These are phyloP conservation scores for Nicotiana otophora DNA, from an alignment of 257 asterid species.

Conservation along the genomic window DNA sequence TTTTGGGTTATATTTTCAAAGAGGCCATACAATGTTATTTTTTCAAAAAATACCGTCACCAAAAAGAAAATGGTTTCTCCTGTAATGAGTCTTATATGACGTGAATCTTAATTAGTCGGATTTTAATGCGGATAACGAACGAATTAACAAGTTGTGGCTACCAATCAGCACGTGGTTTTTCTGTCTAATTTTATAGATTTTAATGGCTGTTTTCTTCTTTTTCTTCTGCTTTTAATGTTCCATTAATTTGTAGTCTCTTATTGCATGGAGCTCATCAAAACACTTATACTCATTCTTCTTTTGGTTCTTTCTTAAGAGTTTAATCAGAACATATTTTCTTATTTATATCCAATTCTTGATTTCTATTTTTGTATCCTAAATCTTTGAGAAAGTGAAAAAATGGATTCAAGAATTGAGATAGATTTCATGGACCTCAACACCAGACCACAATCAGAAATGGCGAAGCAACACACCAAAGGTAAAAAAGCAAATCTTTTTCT, in stretches of 20 bases:
- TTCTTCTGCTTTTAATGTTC: background rate
- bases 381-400: background rate
- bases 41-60: too few species aligned
- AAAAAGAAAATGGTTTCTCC: too few species aligned
- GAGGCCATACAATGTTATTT: too few species aligned
- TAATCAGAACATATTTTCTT: background rate
- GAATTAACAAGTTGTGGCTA: background rate
- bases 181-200: background rate
- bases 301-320: background rate
- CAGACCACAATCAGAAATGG: background rate
- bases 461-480: background rate
- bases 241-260: background rate
- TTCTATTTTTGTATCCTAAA: background rate
- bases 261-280: background rate
- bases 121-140: too few species aligned
- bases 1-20: too few species aligned
- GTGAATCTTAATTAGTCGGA: too few species aligned
- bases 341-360: background rate
- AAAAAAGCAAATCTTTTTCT: background rate
- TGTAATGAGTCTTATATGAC: too few species aligned
- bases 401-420: conserved; percentile 8
- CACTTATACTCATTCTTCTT: background rate
- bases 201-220: background rate
- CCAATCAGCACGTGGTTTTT: background rate
- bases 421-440: conserved; percentile 2